Evolutionary conservation across 495 filamentous ascomycete genomes (phyloP).

Genomic region (Penicillium paxilli): DNA sequence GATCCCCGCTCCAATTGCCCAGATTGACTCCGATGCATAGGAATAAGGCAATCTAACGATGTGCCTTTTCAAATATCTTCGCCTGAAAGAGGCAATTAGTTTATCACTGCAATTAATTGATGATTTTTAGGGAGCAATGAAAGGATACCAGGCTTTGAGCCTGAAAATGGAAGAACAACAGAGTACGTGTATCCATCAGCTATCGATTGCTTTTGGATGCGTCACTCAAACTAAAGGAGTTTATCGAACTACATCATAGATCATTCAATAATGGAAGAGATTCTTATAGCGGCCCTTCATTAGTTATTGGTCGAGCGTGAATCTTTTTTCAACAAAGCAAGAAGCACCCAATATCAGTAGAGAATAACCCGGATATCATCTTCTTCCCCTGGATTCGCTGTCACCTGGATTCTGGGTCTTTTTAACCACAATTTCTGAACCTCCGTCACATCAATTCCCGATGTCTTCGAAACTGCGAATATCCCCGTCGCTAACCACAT

Average conservation of each 20-base stretch:
- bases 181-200: neutral
- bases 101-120: no score
- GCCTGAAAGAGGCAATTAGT: no score
- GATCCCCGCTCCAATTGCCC: no score
- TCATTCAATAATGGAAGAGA: neutral
- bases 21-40: no score
- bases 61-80: no score
- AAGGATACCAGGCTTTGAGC: no score
- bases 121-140: no score
- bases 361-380: neutral
- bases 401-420: neutral
- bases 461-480: slow-evolving; percentile 5
- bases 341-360: neutral
- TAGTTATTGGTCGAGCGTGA: neutral
- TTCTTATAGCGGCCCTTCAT: neutral
- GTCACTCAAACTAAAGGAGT: neutral
- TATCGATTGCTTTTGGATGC: neutral
- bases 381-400: neutral
- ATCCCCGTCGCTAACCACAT: slow-evolving; percentile 4
- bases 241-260: neutral
- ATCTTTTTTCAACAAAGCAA: neutral
- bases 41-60: no score
- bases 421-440: neutral
- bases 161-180: no score
- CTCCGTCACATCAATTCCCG: neutral